A percentile compares a stretch with the other conserved stretches of the same genome.
Conservation (phyloP, 169 alveolate genomes). For the Plasmodium falciparum region DNA sequence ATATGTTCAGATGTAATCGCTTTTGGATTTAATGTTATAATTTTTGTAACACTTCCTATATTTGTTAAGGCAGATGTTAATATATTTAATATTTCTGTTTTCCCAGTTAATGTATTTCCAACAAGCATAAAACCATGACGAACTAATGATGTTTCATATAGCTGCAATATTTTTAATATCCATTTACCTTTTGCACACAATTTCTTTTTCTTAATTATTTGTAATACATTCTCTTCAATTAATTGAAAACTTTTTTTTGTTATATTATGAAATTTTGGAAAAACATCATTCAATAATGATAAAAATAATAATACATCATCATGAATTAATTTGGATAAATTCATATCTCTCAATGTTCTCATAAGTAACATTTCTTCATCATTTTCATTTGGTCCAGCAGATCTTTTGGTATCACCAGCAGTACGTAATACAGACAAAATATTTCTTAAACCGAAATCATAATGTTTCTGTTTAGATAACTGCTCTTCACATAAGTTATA, state of each 20-base stretch:
- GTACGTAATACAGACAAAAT: conserved; percentile 94
- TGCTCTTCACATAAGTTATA: conserved; percentile 95
- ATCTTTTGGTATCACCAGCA: conserved; percentile 95
- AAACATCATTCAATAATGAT: conserved; percentile 94
- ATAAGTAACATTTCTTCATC: conserved; percentile 83
- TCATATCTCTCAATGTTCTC: conserved; percentile 96
- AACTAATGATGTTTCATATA: conserved; percentile 94
- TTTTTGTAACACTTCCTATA: conserved; percentile 88
- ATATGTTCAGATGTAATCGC: conserved; percentile 95
- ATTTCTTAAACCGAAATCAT: conserved; percentile 99
- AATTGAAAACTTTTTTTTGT: conserved; percentile 94
- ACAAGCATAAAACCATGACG: conserved; percentile 98
- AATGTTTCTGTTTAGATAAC: conserved; percentile 95
- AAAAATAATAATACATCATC: conserved; percentile 96
- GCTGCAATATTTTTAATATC: conserved; percentile 58
- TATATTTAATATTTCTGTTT: conserved; percentile 94
- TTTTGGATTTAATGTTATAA: conserved; percentile 96
- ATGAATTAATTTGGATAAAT: conserved; percentile 95
- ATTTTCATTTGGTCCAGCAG: conserved; percentile 94
- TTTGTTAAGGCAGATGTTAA: conserved; percentile 93
- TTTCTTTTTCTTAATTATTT: conserved; percentile 84
- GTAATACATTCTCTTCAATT: conserved; percentile 91
- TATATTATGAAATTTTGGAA: conserved; percentile 95
- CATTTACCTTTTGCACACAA: conserved; percentile 76
- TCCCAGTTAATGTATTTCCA: conserved; percentile 98